A percentile compares a stretch with the other conserved stretches of the same genome.
Conservation (phyloP, 1,284 basidiomycete genomes). For the Mycena citricolor region DNA sequence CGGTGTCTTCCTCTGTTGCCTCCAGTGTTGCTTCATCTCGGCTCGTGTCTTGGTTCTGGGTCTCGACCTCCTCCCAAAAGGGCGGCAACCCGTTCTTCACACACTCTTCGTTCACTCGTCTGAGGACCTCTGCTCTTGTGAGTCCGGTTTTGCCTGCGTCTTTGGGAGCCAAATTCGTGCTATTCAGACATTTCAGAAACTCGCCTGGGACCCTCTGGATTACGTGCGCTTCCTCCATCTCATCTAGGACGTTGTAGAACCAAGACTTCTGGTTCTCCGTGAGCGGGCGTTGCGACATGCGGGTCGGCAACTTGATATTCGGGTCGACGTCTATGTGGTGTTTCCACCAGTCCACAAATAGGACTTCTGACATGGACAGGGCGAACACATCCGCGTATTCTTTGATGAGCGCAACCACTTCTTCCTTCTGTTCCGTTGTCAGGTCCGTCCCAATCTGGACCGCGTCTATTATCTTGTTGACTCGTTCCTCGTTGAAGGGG, state of each 20-base stretch:
- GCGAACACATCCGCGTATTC: slow-evolving; percentile 33
- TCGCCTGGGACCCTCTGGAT: slow-evolving; percentile 11
- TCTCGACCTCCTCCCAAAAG: slow-evolving; percentile 16
- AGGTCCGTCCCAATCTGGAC: slow-evolving; percentile 21
- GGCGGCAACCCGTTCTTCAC: slow-evolving; percentile 26
- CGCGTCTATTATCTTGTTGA: slow-evolving; percentile 1
- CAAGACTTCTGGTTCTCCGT: slow-evolving; percentile 32
- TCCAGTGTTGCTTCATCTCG: slow-evolving; percentile 9
- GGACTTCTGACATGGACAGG: slow-evolving; percentile 30
- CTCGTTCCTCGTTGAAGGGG: slow-evolving; percentile 1
- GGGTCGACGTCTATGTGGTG: slow-evolving; percentile 28
- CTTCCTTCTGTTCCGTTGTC: neutral
- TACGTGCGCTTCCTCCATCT: slow-evolving; percentile 31
- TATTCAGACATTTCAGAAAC: slow-evolving; percentile 11
- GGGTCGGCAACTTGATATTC: slow-evolving; percentile 23
- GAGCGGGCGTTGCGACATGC: slow-evolving; percentile 28
- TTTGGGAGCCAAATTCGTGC: slow-evolving; percentile 16
- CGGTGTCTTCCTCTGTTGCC: neutral
- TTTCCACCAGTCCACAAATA: slow-evolving; percentile 23
- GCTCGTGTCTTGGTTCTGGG: no score
- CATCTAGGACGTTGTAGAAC: slow-evolving; percentile 31
- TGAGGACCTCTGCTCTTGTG: slow-evolving; percentile 8
- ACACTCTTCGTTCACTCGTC: slow-evolving; percentile 12
- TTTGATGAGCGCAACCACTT: slow-evolving; percentile 6
- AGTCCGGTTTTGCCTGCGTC: slow-evolving; percentile 17